These are phyloP conservation scores for Sphaceloma murrayae DNA, from an alignment of 2,329 filamentous ascomycete species.

Conservation along the genomic window DNA sequence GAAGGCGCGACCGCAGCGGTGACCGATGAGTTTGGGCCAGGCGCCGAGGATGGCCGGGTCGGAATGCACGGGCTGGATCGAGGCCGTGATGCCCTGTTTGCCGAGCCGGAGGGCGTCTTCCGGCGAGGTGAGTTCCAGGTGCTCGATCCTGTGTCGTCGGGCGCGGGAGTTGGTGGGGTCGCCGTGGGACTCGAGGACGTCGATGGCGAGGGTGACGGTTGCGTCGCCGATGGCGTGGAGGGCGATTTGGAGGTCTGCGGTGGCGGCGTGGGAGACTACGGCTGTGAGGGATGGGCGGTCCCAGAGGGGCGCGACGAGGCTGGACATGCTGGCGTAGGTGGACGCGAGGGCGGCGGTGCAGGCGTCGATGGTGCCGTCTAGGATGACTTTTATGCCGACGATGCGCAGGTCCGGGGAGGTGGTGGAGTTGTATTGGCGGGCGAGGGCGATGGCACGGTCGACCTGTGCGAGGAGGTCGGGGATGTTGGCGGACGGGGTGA, in stretches of 20 bases:
- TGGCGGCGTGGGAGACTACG: slow-evolving; percentile 46
- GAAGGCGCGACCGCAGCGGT: slow-evolving; percentile 49
- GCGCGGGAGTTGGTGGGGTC: slow-evolving; percentile 28
- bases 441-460: slow-evolving; percentile 42
- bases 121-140: slow-evolving; percentile 50
- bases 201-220: slow-evolving; percentile 49
- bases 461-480: slow-evolving; percentile 42
- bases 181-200: slow-evolving; percentile 41
- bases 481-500: slow-evolving; percentile 39
- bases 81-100: slow-evolving; percentile 61
- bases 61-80: slow-evolving; percentile 87
- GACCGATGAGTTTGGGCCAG: slow-evolving; percentile 51
- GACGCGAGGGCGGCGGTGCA: slow-evolving; percentile 53
- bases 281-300: slow-evolving; percentile 41
- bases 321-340: slow-evolving; percentile 45
- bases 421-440: slow-evolving; percentile 35
- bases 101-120: slow-evolving; percentile 50
- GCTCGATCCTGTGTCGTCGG: slow-evolving; percentile 54
- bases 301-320: slow-evolving; percentile 46
- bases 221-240: slow-evolving; percentile 57
- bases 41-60: slow-evolving; percentile 58
- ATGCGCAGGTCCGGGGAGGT: slow-evolving; percentile 43
- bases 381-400: slow-evolving; percentile 55
- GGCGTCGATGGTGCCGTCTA: slow-evolving; percentile 55
- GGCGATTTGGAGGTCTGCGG: slow-evolving; percentile 49